phyloP scores from a whole-genome alignment of 2,329 filamentous ascomycete genomes.

The Arthrocladium fulminans region DNA sequence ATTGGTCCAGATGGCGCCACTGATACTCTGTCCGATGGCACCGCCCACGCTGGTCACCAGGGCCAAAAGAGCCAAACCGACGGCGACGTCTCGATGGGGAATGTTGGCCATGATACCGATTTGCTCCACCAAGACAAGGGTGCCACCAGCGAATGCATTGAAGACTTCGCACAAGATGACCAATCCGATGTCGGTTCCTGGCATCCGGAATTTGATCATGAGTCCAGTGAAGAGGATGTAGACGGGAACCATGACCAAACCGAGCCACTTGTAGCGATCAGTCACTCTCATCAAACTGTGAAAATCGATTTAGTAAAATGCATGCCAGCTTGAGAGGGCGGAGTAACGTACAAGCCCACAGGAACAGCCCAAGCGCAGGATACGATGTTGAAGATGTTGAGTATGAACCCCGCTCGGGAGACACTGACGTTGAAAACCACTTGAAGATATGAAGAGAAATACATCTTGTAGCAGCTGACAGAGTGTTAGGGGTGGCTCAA shows the following conservation, averaged over 20 bases:
- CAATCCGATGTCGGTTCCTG: neutral
- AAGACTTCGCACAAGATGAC: neutral
- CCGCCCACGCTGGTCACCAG: neutral
- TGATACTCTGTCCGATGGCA: neutral
- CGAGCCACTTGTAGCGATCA: no score
- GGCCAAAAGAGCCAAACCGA: neutral
- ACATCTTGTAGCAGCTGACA: slow-evolving; percentile 37
- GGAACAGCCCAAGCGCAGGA: no score
- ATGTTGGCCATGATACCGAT: neutral
- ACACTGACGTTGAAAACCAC: slow-evolving; percentile 40
- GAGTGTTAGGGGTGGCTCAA: neutral
- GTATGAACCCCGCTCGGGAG: slow-evolving; percentile 34
- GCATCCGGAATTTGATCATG: neutral
- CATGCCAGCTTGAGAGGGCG: no score
- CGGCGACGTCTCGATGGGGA: neutral
- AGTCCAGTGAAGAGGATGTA: neutral
- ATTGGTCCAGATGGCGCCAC: neutral
- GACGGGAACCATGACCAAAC: no score
- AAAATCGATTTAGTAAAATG: no score
- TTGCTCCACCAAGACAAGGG: neutral
- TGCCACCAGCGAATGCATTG: neutral
- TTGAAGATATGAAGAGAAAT: slow-evolving; percentile 46
- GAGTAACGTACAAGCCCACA: no score
- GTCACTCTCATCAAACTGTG: no score
- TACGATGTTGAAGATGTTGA: no score